Base-by-base conservation (phyloP, 2,329 filamentous ascomycete species). In the Nannizzia gypsea region DNA sequence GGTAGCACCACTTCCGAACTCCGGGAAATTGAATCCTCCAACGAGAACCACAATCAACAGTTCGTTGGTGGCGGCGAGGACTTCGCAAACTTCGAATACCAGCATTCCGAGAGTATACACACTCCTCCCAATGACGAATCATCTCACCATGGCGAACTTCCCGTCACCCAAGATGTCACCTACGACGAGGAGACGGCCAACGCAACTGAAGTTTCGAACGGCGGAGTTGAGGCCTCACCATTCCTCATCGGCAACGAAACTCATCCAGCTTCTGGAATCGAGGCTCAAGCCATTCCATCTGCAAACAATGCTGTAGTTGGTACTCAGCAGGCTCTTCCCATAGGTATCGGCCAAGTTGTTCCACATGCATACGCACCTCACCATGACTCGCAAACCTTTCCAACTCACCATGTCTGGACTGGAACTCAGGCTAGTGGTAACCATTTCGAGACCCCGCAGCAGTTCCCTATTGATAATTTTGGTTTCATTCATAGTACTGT, bases 11-110 rank as follows among this genome's bases (percentile, higher is more conserved):
- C 24, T 26, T 42, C 28, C 40, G 20, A 15, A 6, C 34, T 24
- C 17, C 34, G 40, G 54, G 34, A 56, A 9, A 42, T 17, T 3
- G 54, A 56, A 4, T 56, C 54, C n/a, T 2, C 4, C 20, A 28
- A 26, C 13, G 54, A 42, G 3, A 15, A 3, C 15, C 31, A 8
- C 6, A 22, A 58, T 3, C 34, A 24, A 4, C 13, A 61, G 28
- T 63, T 59, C 22, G 44, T 61, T 42, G 59, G 56, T 31, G 40
- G 17, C 8, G 59, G 59, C 1, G 61, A 56, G 5, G 48, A 42
- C 8, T 63, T 59, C 17, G 50, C 56, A 13, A 44, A 59, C 11
- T 63, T 59, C 38, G 56, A 57, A n/a, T 50, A 60, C 26, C 31
- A 36, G 31, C 31, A 36, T 13, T 36, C 31, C 55, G n/a, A n/a